These are phyloP conservation scores for Kodamaea sagamina DNA, from an alignment of 805 yeast species.

Conservation along the genomic window DNA sequence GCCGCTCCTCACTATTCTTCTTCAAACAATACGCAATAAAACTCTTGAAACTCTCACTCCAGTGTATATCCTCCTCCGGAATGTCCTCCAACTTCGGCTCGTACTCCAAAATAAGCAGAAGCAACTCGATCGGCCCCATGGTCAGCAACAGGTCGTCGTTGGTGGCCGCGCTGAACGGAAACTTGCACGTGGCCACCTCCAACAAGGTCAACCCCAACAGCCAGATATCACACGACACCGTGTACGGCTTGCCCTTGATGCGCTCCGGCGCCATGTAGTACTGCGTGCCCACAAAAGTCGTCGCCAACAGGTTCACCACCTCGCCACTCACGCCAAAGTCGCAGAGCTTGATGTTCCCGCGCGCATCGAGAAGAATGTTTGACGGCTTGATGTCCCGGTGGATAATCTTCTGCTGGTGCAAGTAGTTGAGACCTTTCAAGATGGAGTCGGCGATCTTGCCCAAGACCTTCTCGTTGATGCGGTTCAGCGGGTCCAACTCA, in stretches of 20 bases:
- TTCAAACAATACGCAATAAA: constrained; percentile 79
- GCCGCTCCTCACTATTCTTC: constrained; percentile 77
- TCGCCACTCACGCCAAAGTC: constrained; percentile 99
- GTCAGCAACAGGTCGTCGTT: constrained; percentile 38
- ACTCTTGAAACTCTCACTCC: constrained; percentile 83
- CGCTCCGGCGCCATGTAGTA: constrained; percentile 99
- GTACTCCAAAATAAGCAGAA: constrained; percentile 77
- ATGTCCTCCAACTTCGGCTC: constrained; percentile 80
- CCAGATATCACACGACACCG: constrained; percentile 97
- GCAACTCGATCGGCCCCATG: constrained; percentile 75
- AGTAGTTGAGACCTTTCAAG: constrained; percentile 78
- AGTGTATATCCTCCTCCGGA: constrained; percentile 68
- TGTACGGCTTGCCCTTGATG: constrained; percentile 91
- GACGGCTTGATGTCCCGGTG: constrained; percentile 97
- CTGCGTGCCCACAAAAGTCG: constrained; percentile 96
- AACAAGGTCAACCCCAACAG: constrained; percentile 87
- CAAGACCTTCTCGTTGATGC: constrained; percentile 89
- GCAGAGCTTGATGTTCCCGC: constrained; percentile 87
- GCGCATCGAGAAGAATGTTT: constrained; percentile 72
- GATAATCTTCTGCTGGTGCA: constrained; percentile 84
- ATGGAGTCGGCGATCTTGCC: constrained; percentile 91
- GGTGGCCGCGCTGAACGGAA: constrained; percentile 61
- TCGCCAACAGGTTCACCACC: constrained; percentile 91
- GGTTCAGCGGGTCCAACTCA: constrained; percentile 63
- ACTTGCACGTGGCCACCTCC: constrained; percentile 91